phyloP scores from a whole-genome alignment of 208 protist genomes.

The Crithidia acanthocephali region DNA sequence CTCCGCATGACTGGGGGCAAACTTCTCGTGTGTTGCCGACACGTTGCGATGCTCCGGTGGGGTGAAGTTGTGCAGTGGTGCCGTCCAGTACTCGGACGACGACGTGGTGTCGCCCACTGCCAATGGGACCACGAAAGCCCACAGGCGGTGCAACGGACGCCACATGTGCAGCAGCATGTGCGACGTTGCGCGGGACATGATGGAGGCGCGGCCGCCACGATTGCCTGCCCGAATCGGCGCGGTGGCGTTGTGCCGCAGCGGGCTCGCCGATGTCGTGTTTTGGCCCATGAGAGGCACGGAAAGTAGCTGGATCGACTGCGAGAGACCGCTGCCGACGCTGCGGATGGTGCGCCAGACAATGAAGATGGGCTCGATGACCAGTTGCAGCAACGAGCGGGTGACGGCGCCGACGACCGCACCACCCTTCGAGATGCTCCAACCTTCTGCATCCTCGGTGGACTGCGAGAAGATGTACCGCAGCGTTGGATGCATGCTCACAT shows the following conservation, averaged over 20 bases:
- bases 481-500: slow-evolving; percentile 14
- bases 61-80: background rate
- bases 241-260: slow-evolving; percentile 3
- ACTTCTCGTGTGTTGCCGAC: background rate
- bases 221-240: background rate
- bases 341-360: slow-evolving; percentile 25
- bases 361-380: slow-evolving; percentile 20
- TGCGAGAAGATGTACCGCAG: slow-evolving; percentile 9
- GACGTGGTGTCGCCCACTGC: background rate
- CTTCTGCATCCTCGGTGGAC: slow-evolving; percentile 1
- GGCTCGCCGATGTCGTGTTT: background rate
- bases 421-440: slow-evolving; percentile 9
- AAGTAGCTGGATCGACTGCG: background rate
- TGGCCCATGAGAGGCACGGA: slow-evolving; percentile 5
- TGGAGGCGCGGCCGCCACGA: background rate
- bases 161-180: slow-evolving; percentile 18
- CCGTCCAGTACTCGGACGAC: background rate
- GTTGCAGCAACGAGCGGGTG: slow-evolving; percentile 16
- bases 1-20: background rate
- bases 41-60: background rate
- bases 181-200: slow-evolving; percentile 10
- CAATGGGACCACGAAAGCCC: slow-evolving; percentile 3
- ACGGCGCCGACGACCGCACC: slow-evolving; percentile 7
- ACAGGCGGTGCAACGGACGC: slow-evolving; percentile 22
- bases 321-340: slow-evolving; percentile 9